A percentile compares a stretch with the other conserved stretches of the same genome.
These are phyloP conservation scores for Athelia sp. DNA, from an alignment of 1,284 basidiomycete genomes.

Conservation along the genomic window DNA sequence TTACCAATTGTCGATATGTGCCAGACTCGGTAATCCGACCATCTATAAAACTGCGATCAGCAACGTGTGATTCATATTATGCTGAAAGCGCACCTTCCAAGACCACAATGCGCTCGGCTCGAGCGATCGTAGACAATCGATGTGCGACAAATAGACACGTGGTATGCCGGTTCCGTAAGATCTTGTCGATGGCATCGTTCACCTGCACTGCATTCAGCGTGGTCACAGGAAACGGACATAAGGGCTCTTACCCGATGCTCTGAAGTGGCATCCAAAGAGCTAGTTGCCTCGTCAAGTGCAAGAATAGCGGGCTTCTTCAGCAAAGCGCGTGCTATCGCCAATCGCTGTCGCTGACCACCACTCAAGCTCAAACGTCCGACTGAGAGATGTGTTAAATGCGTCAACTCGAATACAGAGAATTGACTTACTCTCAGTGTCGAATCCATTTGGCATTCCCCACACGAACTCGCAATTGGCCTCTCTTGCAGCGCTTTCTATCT, in stretches of 20 bases:
- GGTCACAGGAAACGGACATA: constrained; percentile 1
- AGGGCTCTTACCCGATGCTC: constrained; percentile 57
- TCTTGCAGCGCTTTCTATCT: constrained; percentile 85
- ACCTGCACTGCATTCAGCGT: constrained; percentile 38
- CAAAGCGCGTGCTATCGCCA: constrained; percentile 78
- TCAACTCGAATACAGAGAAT: background rate
- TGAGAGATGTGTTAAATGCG: constrained; percentile 20
- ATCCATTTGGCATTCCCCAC: constrained; percentile 84
- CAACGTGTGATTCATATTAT: background rate
- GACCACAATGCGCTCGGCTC: constrained; percentile 82
- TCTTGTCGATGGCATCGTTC: constrained; percentile 89
- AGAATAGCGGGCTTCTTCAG: constrained; percentile 82
- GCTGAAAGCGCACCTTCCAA: constrained; percentile 57
- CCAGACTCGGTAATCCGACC: constrained; percentile 83
- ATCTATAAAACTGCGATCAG: constrained; percentile 31
- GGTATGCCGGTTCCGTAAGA: constrained; percentile 70
- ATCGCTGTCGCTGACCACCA: constrained; percentile 69
- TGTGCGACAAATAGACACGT: constrained; percentile 91
- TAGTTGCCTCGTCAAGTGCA: constrained; percentile 80
- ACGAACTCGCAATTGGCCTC: constrained; percentile 97
- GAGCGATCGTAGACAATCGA: constrained; percentile 78
- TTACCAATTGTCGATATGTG: constrained; percentile 73
- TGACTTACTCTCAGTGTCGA: constrained; percentile 64
- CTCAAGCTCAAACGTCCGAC: constrained; percentile 73
- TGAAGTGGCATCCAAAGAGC: constrained; percentile 85